Conservation (phyloP, 371 early-diverging fungal species). For the Sporodiniella umbellata region DNA sequence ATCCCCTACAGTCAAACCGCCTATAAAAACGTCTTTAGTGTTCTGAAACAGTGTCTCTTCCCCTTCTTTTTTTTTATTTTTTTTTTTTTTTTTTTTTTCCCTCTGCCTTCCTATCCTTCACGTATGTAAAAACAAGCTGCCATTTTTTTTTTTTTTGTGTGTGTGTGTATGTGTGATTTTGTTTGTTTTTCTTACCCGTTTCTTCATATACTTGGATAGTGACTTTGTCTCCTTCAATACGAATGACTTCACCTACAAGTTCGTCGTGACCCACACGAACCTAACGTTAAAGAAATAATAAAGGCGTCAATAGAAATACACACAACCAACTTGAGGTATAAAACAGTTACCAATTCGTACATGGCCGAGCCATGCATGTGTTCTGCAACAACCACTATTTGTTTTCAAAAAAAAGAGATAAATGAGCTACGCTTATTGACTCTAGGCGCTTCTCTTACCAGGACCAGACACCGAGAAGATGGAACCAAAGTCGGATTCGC, state of each 20-base stretch:
- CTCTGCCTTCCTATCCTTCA: too few relatives aligned
- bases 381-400: slow-evolving; percentile 94
- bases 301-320: neutral
- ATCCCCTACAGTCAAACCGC: slow-evolving; percentile 99
- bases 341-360: slow-evolving; percentile 92
- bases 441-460: slow-evolving; percentile 53
- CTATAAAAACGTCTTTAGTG: slow-evolving; percentile 36
- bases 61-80: neutral
- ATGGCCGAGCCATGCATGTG: slow-evolving; percentile 99
- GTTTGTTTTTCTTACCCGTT: slow-evolving; percentile 90
- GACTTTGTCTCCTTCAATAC: slow-evolving; percentile 98
- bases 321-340: neutral
- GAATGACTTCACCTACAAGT: slow-evolving; percentile 99
- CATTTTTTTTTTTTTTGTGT: too few relatives aligned
- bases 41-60: slow-evolving; percentile 8
- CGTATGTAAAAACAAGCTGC: too few relatives aligned
- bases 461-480: slow-evolving; percentile 99
- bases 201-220: slow-evolving; percentile 99
- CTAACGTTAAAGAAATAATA: slow-evolving; percentile 44
- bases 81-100: too few relatives aligned
- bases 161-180: too few relatives aligned
- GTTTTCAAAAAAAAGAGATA: neutral
- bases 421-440: neutral
- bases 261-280: slow-evolving; percentile 98
- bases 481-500: slow-evolving; percentile 87